Conservation (phyloP, 2,329 filamentous ascomycete genomes). For the Ophiostoma sp. region DNA sequence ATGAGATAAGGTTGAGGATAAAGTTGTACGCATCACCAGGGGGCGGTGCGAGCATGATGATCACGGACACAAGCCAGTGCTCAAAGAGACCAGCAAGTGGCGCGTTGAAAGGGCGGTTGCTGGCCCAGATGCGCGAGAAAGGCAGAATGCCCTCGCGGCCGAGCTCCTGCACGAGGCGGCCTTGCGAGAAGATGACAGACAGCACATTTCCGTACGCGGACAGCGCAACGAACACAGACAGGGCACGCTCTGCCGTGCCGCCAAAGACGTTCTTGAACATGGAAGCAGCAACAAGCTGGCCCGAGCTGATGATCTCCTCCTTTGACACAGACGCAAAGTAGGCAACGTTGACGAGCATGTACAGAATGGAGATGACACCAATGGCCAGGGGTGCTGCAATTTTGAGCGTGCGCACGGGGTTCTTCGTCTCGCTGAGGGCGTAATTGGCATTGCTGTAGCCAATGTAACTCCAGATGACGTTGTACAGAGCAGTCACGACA, state of each 20-base stretch:
- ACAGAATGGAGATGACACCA: conserved; percentile 52
- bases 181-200: conserved; percentile 63
- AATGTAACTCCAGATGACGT: conserved; percentile 65
- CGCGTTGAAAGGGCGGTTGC: conserved; percentile 58
- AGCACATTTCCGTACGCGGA: conserved; percentile 64
- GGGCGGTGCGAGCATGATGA: conserved; percentile 62
- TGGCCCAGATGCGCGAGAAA: conserved; percentile 57
- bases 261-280: conserved; percentile 55
- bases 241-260: conserved; percentile 48
- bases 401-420: conserved; percentile 59
- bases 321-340: conserved; percentile 58
- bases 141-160: conserved; percentile 62
- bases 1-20: conserved; percentile 57
- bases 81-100: conserved; percentile 56
- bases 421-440: conserved; percentile 58
- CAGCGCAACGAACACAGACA: conserved; percentile 61
- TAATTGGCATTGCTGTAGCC: conserved; percentile 67
- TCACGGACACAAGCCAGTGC: conserved; percentile 59
- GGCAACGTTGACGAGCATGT: conserved; percentile 62
- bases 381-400: conserved; percentile 59
- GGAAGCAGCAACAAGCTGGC: conserved; percentile 48
- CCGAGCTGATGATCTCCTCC: conserved; percentile 47
- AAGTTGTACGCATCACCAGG: conserved; percentile 64
- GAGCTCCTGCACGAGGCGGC: conserved; percentile 60
- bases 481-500: conserved; percentile 64